These are phyloP conservation scores for Cucurbita moschata DNA, from an alignment of 306 rosid species.

Conservation along the genomic window DNA sequence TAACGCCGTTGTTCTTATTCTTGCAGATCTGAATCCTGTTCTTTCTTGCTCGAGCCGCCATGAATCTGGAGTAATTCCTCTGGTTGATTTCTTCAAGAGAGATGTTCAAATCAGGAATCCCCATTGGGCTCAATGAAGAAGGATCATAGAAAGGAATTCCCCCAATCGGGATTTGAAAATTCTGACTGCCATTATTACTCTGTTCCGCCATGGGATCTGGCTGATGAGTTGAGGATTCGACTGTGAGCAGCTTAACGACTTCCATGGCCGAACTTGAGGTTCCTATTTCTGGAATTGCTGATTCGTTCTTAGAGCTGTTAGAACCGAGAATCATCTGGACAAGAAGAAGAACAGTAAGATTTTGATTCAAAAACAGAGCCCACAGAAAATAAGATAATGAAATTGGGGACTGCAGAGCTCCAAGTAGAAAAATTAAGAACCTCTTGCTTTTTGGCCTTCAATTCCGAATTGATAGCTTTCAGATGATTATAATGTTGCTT, in stretches of 20 bases:
- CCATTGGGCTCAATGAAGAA: background rate
- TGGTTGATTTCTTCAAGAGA: background rate
- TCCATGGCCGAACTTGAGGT: background rate
- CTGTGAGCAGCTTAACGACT: background rate
- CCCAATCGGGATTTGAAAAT: background rate
- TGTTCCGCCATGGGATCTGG: conserved; percentile 3
- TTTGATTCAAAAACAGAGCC: background rate
- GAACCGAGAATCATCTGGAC: background rate
- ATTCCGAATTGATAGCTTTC: conserved; percentile 16
- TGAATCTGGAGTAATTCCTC: background rate
- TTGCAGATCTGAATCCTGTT: conserved; percentile 33
- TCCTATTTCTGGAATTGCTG: background rate
- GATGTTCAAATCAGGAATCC: conserved; percentile 39
- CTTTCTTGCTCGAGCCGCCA: conserved; percentile 38
- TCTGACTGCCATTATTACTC: background rate
- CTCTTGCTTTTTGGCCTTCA: conserved; percentile 30
- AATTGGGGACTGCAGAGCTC: background rate
- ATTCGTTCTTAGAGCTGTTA: no score
- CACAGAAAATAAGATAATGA: background rate
- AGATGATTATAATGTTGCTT: conserved; percentile 5
- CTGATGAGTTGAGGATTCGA: conserved; percentile 4
- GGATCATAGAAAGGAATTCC: conserved; percentile 4
- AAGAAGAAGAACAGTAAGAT: background rate
- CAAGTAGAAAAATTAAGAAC: conserved; percentile 7
- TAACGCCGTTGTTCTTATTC: conserved; percentile 17